Base-by-base conservation (phyloP, 345 rosid species). In the Citrus sp. region DNA sequence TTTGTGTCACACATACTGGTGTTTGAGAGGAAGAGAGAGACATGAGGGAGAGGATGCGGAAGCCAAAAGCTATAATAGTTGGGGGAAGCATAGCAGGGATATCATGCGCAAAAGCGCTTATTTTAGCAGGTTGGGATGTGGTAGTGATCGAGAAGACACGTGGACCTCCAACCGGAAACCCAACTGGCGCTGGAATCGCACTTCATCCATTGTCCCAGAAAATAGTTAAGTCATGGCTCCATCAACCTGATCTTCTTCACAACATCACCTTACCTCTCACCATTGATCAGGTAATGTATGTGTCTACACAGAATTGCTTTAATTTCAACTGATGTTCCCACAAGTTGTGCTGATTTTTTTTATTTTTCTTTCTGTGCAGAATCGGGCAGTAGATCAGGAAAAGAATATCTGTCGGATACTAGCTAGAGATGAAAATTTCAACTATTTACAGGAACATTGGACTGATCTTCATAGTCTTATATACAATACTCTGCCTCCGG, bases 161-260 rank as follows among this genome's bases (percentile, higher is more conserved):
- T 21, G 68, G 84, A 65, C 90, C 94, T 27, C 91, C 93, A 1
- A 85, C 78, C 13, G 87, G 90, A 35, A 89, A 90, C 75, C 88
- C 94, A 16, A 89, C 95, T 8, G 95, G 98, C 59, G 97, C 97
- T 6, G 98, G 97, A 0, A 84, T 92, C 16, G 88, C 89, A 22
- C 89, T 94, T 67, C 92, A 90, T 67, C 72, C 81, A 30, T 85
- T 80, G 51, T 22, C 93, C 74, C 87, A 67, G 19, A 61, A 67
- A 22, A 77, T 93, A 78, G 83, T 90, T 77, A 67, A 71, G 27
- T 86, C 92, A 1, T 89, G 95, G 95, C 86, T 91, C 24, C 74
- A 68, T 5, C 71, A 21, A 6, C 92, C 92, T 6, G 80, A 85
- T 3, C 87, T 84, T 73, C 87, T 93, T 64, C 83, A 79, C 9